Base-by-base conservation (phyloP, 805 yeast genomes). In the Candida boidinii region DNA sequence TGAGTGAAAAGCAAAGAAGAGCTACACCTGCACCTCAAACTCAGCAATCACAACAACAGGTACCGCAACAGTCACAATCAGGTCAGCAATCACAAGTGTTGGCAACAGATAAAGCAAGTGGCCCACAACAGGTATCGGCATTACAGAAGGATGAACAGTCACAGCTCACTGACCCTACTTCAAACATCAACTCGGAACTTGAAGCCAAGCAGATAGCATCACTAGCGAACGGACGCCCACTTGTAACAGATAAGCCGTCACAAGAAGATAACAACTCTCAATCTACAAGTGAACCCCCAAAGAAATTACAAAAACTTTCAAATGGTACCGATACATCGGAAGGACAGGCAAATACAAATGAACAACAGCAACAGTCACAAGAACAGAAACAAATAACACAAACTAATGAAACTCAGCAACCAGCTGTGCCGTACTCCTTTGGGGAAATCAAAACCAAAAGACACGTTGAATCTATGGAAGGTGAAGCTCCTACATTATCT, bases 1-100 rank as follows among this genome's bases (percentile, higher is more conserved):
- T 51, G 15, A 58, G 42, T 37, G 66, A 48, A 48, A 64, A 45
- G 36, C 54, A 45, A 29, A 42, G 49, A 34, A 36, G 43, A 10
- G 33, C 48, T 2, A 44, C 58, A 3, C 27, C 14, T 7, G 12
- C 31, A n/a, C 28, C 8, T 13, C 31, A 23, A 12, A 16, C 33
- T 17, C 22, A 11, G 13, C 27, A 22, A 13, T n/a, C 26, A 17
- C 17, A n/a, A n/a, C n/a, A n/a, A n/a, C n/a, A n/a, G n/a, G n/a
- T n/a, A n/a, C n/a, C n/a, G n/a, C 28, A 17, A 22, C 28, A 19
- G 13, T 17, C 20, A 19, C 29, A 17, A 17, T 17, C 29, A 4
- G 16, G 7, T 16, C 34, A 16, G 21, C 25, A 16, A 16, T 21
- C 16, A 14, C 24, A 23, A 11, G 14, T 23, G 7, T 7, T 7